phyloP scores from a whole-genome alignment of 1,139 yeast genomes.

The Lodderomyces margitis region DNA sequence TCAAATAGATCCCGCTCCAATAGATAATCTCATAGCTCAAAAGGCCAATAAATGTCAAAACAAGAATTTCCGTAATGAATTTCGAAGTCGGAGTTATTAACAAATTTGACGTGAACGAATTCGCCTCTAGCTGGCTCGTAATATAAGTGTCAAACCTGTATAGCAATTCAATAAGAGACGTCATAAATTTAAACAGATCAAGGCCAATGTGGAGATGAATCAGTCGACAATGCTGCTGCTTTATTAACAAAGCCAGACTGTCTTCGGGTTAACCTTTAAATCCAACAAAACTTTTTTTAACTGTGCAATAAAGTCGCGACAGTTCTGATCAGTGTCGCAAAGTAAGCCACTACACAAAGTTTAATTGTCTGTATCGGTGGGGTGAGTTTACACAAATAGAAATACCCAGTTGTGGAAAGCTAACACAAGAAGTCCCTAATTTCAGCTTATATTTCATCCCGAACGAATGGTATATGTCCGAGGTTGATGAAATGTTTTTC shows the following conservation, averaged over 20 bases:
- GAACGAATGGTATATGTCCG: too few species aligned
- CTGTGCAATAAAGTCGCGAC: too few species aligned
- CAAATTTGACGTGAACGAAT: conserved; percentile 28
- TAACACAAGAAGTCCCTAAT: too few species aligned
- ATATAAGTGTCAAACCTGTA: conserved; percentile 15
- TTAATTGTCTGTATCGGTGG: too few species aligned
- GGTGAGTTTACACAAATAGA: too few species aligned
- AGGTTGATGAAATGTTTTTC: too few species aligned
- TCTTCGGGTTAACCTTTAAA: too few species aligned
- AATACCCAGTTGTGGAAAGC: too few species aligned
- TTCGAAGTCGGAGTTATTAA: conserved; percentile 31
- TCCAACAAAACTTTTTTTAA: too few species aligned
- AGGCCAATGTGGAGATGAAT: not conserved
- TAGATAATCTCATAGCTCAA: conserved; percentile 44
- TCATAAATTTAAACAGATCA: conserved; percentile 5
- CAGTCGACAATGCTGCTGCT: not conserved
- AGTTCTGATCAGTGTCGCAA: too few species aligned
- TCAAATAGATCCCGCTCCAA: conserved; percentile 48
- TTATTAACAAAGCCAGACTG: conserved; percentile 2
- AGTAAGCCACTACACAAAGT: too few species aligned
- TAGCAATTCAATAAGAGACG: conserved; percentile 13
- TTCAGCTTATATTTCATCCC: too few species aligned
- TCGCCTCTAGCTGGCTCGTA: conserved; percentile 15
- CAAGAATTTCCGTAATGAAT: conserved; percentile 41
- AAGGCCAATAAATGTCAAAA: conserved; percentile 33